A percentile compares a stretch with the other conserved stretches of the same genome.
Evolutionary conservation across 371 early-diverging fungal genomes (phyloP).

Genomic region (Apophysomyces variabilis): DNA sequence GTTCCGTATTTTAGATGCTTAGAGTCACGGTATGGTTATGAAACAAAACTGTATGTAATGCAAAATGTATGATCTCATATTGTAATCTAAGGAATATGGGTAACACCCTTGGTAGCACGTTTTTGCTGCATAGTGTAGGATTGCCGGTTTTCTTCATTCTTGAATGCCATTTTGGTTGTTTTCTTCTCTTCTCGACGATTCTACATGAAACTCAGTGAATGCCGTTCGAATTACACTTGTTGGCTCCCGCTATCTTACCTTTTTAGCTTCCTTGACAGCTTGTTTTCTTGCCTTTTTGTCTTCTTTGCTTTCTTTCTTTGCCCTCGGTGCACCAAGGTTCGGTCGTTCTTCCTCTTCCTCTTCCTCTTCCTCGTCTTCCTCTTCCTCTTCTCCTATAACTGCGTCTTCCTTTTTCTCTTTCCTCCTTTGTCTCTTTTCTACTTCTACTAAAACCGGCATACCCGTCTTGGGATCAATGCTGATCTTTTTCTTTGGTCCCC

Average conservation of each 20-base stretch:
- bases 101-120: constrained; percentile 52
- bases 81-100: constrained; percentile 41
- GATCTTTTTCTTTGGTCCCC: constrained; percentile 48
- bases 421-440: constrained; percentile 42
- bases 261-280: constrained; percentile 80
- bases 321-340: constrained; percentile 65
- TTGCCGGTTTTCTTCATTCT: constrained; percentile 65
- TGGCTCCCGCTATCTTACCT: constrained; percentile 29
- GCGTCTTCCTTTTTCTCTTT: constrained; percentile 22
- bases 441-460: constrained; percentile 63
- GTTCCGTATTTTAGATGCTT: too few relatives aligned
- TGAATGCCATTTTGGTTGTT: constrained; percentile 73
- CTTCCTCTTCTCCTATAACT: constrained; percentile 39
- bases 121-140: constrained; percentile 53
- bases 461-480: constrained; percentile 68
- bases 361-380: constrained; percentile 51
- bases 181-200: constrained; percentile 77
- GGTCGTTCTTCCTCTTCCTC: constrained; percentile 49
- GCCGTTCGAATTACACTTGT: not conserved
- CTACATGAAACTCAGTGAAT: constrained; percentile 31
- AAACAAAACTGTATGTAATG: constrained; percentile 14
- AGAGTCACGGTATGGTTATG: not conserved
- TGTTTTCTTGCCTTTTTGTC: constrained; percentile 90
- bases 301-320: constrained; percentile 80
- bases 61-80: constrained; percentile 5